Conservation (phyloP, 192 early-diverging fungal genomes). For the Coemansia sp. region DNA sequence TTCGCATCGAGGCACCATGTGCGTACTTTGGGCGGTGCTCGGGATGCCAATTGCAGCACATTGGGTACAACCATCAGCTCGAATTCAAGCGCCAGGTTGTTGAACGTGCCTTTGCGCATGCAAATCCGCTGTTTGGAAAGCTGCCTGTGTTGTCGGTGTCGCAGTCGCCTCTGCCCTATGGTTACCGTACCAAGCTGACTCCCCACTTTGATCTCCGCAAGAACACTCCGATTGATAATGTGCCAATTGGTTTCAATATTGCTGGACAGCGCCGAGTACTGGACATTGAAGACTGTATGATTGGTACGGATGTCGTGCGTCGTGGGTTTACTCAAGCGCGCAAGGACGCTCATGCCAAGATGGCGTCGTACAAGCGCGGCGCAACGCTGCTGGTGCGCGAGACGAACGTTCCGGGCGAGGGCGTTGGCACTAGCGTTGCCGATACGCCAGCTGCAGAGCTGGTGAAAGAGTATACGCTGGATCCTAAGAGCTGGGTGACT, state of each 20-base stretch:
- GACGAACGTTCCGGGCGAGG: constrained; percentile 47
- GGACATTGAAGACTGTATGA: constrained; percentile 65
- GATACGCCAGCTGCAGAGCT: constrained; percentile 33
- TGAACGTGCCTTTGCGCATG: constrained; percentile 51
- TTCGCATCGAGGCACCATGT: constrained; percentile 55
- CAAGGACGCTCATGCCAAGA: constrained; percentile 49
- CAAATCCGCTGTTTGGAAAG: constrained; percentile 43
- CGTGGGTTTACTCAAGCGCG: constrained; percentile 52
- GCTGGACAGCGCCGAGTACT: constrained; percentile 59
- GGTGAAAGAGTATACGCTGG: constrained; percentile 53
- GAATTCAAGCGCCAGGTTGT: constrained; percentile 58
- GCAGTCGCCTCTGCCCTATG: constrained; percentile 56
- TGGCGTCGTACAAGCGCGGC: constrained; percentile 56
- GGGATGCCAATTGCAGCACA: constrained; percentile 64
- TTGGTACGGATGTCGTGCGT: constrained; percentile 62
- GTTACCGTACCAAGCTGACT: constrained; percentile 66
- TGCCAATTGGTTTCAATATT: constrained; percentile 58
- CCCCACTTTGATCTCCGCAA: constrained; percentile 62
- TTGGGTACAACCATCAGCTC: constrained; percentile 59
- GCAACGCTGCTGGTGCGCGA: constrained; percentile 60
- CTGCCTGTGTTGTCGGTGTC: constrained; percentile 47
- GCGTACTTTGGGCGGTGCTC: constrained; percentile 60
- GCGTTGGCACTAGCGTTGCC: constrained; percentile 1
- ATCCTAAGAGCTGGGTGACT: constrained; percentile 57
- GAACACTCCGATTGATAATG: constrained; percentile 41